Conservation (phyloP, 345 rosid species). For the Ceriops zippeliana region DNA sequence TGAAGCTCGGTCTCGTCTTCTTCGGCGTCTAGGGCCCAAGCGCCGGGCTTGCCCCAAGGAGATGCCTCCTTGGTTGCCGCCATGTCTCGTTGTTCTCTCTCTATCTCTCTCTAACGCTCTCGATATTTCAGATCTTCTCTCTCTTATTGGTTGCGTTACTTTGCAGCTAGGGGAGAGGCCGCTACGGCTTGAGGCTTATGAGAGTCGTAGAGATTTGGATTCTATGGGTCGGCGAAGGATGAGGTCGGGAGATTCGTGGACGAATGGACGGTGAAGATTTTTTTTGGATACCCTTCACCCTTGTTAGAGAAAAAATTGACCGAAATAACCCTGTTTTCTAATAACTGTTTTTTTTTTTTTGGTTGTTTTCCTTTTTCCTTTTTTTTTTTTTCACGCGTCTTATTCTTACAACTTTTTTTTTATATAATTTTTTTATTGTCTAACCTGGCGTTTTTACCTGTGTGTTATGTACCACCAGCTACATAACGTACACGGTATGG, state of each 20-base stretch:
- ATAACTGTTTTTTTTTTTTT: too few species aligned
- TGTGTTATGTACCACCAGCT: too few species aligned
- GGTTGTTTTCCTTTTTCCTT: too few species aligned
- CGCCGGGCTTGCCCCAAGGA: slow-evolving; percentile 91
- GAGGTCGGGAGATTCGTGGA: background rate
- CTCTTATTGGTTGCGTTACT: background rate
- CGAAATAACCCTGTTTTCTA: too few species aligned
- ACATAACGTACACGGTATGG: too few species aligned
- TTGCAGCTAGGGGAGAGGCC: background rate
- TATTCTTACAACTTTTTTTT: too few species aligned
- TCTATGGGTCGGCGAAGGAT: slow-evolving; percentile 43
- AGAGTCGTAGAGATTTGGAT: background rate
- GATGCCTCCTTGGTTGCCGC: slow-evolving; percentile 82
- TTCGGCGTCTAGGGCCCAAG: slow-evolving; percentile 93
- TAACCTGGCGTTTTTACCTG: too few species aligned
- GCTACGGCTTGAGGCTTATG: slow-evolving; percentile 7
- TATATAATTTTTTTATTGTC: too few species aligned
- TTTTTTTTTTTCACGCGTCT: too few species aligned
- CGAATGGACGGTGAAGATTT: background rate
- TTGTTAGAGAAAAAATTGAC: background rate
- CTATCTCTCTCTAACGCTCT: slow-evolving; percentile 1
- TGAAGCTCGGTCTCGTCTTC: slow-evolving; percentile 69
- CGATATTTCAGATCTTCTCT: background rate
- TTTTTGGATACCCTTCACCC: background rate
- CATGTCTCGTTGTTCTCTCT: slow-evolving; percentile 31